Conservation (phyloP, 2,329 filamentous ascomycete species). For the Colletotrichum sp. region DNA sequence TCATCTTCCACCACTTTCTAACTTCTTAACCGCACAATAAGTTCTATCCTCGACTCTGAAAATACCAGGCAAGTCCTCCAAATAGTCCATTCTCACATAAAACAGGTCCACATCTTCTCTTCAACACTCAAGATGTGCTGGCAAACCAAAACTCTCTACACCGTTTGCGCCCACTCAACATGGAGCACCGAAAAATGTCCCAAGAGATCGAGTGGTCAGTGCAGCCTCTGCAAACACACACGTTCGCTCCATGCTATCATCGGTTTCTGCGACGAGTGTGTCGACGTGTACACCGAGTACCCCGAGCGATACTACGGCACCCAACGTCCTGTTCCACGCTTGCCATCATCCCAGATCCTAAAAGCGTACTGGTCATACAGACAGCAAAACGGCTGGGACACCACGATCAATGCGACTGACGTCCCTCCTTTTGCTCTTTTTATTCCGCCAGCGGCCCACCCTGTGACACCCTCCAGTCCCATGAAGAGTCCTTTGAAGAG, state of each 20-base stretch:
- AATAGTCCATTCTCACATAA: background rate
- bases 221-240: background rate
- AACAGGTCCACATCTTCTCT: background rate
- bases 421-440: background rate
- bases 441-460: background rate
- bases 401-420: background rate
- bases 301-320: background rate
- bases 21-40: background rate
- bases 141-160: background rate
- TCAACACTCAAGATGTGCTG: background rate
- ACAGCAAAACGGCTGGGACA: background rate
- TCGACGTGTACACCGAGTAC: background rate
- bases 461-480: background rate
- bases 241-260: background rate
- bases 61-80: background rate
- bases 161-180: background rate
- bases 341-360: background rate
- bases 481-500: background rate
- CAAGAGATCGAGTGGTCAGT: background rate
- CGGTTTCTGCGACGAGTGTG: conserved; percentile 8
- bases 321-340: background rate
- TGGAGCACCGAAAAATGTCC: background rate
- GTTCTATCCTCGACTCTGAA: background rate
- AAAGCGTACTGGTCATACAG: background rate
- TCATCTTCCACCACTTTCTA: background rate